Evolutionary conservation across 176 grass and related monocot genomes (phyloP).

Genomic region (Bolboschoenus planiculmis): DNA sequence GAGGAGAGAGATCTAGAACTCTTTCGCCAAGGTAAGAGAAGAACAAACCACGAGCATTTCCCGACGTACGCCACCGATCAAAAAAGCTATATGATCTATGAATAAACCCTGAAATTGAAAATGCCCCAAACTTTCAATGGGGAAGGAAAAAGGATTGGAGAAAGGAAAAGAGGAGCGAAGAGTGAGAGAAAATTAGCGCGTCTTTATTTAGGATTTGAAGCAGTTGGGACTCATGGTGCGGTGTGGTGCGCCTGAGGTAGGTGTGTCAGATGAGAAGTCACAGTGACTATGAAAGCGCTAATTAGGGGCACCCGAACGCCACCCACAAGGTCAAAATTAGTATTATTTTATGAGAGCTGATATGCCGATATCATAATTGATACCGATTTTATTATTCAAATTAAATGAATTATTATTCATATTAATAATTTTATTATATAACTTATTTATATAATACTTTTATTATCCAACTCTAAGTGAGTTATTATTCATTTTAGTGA

Average conservation of each 20-base stretch:
- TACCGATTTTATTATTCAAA: too few species aligned
- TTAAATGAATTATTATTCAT: too few species aligned
- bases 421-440: too few species aligned
- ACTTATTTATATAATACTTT: too few species aligned
- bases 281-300: not conserved
- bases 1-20: slow-evolving; percentile 30
- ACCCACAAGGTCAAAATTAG: not conserved
- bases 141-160: not conserved
- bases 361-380: too few species aligned
- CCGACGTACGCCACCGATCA: not conserved
- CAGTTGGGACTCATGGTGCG: too few species aligned
- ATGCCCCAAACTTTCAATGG: not conserved
- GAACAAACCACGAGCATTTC: slow-evolving; percentile 50
- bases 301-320: slow-evolving; percentile 5
- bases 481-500: too few species aligned
- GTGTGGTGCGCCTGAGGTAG: not conserved
- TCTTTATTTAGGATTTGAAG: slow-evolving; percentile 44
- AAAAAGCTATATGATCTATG: not conserved
- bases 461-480: too few species aligned
- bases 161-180: not conserved
- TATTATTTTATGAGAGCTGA: too few species aligned
- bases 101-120: not conserved
- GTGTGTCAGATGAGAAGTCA: slow-evolving; percentile 13
- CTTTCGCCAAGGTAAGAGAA: too few species aligned
- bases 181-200: slow-evolving; percentile 27